These are phyloP conservation scores for Dunaliella salina DNA, from an alignment of 163 green algal species.

Conservation along the genomic window DNA sequence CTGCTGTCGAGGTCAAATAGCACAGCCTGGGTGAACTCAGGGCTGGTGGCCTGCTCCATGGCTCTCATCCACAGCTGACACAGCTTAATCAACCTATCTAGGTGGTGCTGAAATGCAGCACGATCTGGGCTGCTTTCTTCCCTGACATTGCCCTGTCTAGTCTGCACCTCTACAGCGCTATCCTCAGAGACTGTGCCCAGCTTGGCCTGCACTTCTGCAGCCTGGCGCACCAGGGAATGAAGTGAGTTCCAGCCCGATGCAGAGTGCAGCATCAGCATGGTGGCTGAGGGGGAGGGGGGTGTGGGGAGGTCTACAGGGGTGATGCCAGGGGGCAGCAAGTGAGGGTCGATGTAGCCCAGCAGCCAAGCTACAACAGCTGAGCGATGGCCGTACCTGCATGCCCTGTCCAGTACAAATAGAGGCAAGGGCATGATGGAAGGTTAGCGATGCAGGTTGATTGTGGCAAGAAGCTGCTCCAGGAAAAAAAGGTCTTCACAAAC, in stretches of 20 bases:
- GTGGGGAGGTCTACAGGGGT: neutral
- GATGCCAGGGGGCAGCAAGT: neutral
- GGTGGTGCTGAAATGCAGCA: neutral
- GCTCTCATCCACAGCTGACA: neutral
- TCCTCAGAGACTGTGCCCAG: no score
- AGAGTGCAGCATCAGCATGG: neutral
- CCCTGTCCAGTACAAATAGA: neutral
- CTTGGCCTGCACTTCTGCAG: neutral
- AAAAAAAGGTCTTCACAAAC: neutral
- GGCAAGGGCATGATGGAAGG: neutral
- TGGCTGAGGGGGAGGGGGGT: no score
- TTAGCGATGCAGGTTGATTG: neutral
- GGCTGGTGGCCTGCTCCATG: neutral
- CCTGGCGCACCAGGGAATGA: neutral
- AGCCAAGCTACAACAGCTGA: neutral
- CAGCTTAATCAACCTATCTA: neutral
- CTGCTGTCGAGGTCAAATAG: neutral
- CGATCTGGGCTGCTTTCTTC: no score
- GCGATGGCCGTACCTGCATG: neutral
- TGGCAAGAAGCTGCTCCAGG: neutral
- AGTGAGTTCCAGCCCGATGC: neutral
- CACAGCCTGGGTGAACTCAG: neutral
- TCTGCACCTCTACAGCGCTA: no score
- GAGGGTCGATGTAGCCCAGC: neutral
- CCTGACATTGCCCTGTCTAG: no score